Percentiles rank a stretch among this genome's conserved stretches.
phyloP scores from a whole-genome alignment of 1,284 basidiomycete genomes.

The Cutaneotrichosporon sp. region DNA sequence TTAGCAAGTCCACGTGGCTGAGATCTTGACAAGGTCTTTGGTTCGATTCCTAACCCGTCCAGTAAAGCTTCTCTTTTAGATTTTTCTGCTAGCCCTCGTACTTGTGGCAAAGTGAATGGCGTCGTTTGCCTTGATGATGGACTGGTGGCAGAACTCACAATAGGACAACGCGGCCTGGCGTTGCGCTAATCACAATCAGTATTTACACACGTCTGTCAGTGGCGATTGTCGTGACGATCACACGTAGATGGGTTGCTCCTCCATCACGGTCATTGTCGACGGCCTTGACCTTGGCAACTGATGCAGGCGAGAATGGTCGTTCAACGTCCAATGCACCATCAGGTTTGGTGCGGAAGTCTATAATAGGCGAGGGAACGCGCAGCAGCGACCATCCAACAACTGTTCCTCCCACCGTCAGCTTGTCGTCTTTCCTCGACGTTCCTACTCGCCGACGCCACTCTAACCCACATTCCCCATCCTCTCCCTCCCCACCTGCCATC shows the following conservation, averaged over 20 bases:
- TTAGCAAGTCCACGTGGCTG: background rate
- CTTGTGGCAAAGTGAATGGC: background rate
- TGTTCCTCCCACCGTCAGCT: background rate
- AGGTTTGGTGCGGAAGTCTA: background rate
- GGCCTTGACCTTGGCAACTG: background rate
- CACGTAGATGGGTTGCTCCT: background rate
- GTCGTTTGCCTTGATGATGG: no score
- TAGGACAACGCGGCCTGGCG: background rate
- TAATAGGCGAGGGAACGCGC: background rate
- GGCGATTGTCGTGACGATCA: background rate
- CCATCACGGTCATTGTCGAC: background rate
- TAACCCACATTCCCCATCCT: no score
- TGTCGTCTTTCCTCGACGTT: no score
- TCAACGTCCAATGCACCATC: background rate
- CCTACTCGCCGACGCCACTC: no score
- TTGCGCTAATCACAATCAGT: background rate
- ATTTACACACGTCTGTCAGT: background rate
- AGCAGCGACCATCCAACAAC: background rate
- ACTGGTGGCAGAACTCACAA: no score
- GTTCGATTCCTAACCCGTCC: slow-evolving; percentile 12
- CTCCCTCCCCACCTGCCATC: background rate
- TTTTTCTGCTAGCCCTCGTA: background rate
- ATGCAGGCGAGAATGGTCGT: background rate
- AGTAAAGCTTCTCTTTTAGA: slow-evolving; percentile 5
- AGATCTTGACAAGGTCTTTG: slow-evolving; percentile 8